Base-by-base conservation (phyloP, 768 basidiomycete species). In the Russula vinacea region DNA sequence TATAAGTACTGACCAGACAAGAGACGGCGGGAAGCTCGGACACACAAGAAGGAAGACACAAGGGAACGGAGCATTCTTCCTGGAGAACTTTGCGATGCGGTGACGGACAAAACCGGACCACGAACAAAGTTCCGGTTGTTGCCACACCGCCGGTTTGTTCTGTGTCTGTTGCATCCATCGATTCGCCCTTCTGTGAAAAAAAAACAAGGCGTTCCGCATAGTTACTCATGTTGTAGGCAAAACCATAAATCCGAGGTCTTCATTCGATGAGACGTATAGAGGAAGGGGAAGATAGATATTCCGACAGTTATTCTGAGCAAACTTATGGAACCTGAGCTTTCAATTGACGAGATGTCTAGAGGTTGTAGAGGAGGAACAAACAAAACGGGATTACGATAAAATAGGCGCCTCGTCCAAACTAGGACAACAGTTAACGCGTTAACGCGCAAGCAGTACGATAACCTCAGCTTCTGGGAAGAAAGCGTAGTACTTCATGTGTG, bases 1-100 rank as follows among this genome's bases (percentile, higher is more conserved):
- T 60, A 60, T 64, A 64, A 64, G 47, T 64, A 64, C 63, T 32
- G 29, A 29, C 29, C 29, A 5, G 47, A 47, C 35, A 55, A 35
- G 22, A 19, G 10, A 1, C 29, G 29, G 29, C 29, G 29, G 29
- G 29, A 29, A 29, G 29, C 29, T 5, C 24, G 14, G 42, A 52
- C 44, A 39, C 51, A 58, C 29, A 29, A 29, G n/a, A n/a, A n/a
- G n/a, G n/a, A n/a, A n/a, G 26, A 14, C 5, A 26, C 32, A 7
- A 29, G 29, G n/a, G 29, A 29, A 29, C 26, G 17, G 11, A 22
- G 16, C 51, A 45, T 53, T 29, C 22, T 22, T 40, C 51, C 19
- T 0, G 17, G 11, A 19, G 32, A 24, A 13, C 29, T 5, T 5
- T 29, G 29, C 29, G 35, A n/a, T 22, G 14, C 13, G 19, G n/a